phyloP scores from a whole-genome alignment of 108 stramenopile genomes.

The Aurantiochytrium sp. region DNA sequence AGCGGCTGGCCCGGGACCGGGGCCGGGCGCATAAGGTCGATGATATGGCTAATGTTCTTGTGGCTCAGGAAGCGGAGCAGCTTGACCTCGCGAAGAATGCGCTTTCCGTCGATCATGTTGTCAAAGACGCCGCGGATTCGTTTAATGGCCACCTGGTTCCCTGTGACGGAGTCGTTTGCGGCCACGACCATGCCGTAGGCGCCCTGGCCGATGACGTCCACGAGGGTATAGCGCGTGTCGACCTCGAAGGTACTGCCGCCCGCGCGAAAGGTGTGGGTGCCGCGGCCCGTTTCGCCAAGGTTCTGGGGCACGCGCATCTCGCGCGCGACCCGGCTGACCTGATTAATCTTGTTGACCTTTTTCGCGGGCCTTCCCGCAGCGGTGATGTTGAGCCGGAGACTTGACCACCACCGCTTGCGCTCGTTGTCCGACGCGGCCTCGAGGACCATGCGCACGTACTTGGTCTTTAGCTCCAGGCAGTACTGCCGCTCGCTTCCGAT shows the following conservation, averaged over 20 bases:
- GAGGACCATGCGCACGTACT: background rate
- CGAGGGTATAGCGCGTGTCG: conserved; percentile 35
- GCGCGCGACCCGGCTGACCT: background rate
- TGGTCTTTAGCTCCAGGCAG: background rate
- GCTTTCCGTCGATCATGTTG: conserved; percentile 37
- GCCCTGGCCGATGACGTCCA: conserved; percentile 47
- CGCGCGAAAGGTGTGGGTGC: conserved; percentile 9
- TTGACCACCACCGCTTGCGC: background rate
- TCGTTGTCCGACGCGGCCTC: background rate
- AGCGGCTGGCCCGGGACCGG: background rate
- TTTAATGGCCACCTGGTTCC: conserved; percentile 44
- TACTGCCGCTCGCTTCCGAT: background rate
- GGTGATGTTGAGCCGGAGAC: background rate
- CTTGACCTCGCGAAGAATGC: conserved; percentile 45
- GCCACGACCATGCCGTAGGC: conserved; percentile 51
- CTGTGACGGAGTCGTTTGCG: conserved; percentile 33
- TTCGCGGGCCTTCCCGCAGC: background rate
- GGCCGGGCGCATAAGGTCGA: conserved; percentile 27
- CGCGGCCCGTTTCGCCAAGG: conserved; percentile 25
- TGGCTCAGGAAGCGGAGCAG: conserved; percentile 34
- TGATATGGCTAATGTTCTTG: conserved; percentile 38
- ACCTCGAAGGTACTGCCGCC: conserved; percentile 34
- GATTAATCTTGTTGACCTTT: background rate
- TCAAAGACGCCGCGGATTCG: conserved; percentile 29
- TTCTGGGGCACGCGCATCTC: background rate